phyloP scores from a whole-genome alignment of 129 eudicot species.

The Silybum marianum region DNA sequence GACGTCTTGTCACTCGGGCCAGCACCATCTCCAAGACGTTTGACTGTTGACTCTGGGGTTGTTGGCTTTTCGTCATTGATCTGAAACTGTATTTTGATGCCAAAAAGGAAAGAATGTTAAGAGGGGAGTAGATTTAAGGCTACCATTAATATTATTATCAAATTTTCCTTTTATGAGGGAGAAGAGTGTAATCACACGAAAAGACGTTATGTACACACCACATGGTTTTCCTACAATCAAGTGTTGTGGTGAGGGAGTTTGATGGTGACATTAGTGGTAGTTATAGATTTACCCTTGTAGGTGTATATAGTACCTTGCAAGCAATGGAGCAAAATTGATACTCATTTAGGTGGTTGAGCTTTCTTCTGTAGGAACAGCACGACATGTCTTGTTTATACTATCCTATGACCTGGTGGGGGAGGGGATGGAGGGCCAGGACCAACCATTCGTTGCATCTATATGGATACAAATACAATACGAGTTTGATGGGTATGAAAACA shows the following conservation, averaged over 20 bases:
- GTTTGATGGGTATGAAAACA: neutral
- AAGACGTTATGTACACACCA: too few species aligned
- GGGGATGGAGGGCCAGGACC: constrained; percentile 52
- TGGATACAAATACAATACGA: constrained; percentile 39
- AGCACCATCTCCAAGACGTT: neutral
- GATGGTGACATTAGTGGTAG: neutral
- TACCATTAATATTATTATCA: neutral
- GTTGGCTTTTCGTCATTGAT: neutral
- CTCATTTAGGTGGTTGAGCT: constrained; percentile 29
- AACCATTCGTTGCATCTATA: constrained; percentile 51
- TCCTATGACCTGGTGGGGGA: constrained; percentile 54
- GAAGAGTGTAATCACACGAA: neutral
- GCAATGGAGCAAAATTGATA: constrained; percentile 48
- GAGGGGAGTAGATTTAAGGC: neutral
- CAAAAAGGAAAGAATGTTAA: neutral
- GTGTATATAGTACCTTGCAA: constrained; percentile 48
- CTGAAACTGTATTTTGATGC: constrained; percentile 3
- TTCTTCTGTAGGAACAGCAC: constrained; percentile 41
- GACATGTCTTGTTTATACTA: constrained; percentile 27
- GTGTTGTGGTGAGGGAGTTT: neutral
- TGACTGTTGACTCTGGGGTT: neutral
- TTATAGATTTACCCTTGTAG: neutral
- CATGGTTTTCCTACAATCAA: neutral
- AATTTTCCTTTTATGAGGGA: neutral
- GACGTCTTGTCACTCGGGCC: neutral